A percentile compares a stretch with the other conserved stretches of the same genome.
These are phyloP conservation scores for Penicillium italicum DNA, from an alignment of 2,329 filamentous ascomycete species.

Conservation along the genomic window DNA sequence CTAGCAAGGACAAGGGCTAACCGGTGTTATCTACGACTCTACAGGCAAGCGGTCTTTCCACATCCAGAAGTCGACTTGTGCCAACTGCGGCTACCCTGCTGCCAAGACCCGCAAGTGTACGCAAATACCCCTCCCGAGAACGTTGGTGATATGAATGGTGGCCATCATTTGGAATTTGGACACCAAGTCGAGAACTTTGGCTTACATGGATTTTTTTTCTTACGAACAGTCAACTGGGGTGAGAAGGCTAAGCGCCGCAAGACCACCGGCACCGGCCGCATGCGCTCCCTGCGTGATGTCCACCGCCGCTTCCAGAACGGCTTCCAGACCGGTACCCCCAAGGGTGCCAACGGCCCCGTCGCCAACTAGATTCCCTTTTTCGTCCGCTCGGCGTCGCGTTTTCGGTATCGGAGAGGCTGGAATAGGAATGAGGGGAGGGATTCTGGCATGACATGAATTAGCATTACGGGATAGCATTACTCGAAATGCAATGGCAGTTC, in stretches of 20 bases:
- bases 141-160: slow-evolving; percentile 6
- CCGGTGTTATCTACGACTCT: slow-evolving; percentile 19
- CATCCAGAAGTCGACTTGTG: slow-evolving; percentile 99
- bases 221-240: slow-evolving; percentile 85
- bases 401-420: slow-evolving; percentile 39
- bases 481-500: slow-evolving; percentile 35
- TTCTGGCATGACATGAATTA: slow-evolving; percentile 39
- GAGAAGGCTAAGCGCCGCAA: slow-evolving; percentile 99
- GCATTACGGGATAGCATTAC: slow-evolving; percentile 33
- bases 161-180: slow-evolving; percentile 1
- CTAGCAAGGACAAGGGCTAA: slow-evolving; percentile 26
- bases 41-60: slow-evolving; percentile 93
- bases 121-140: slow-evolving; percentile 38
- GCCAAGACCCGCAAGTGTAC: slow-evolving; percentile 99
- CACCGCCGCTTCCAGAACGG: slow-evolving; percentile 95
- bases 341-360: slow-evolving; percentile 69
- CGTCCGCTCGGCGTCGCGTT: slow-evolving; percentile 34
- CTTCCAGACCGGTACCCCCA: slow-evolving; percentile 86
- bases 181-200: slow-evolving; percentile 16
- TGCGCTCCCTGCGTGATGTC: slow-evolving; percentile 90
- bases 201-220: slow-evolving; percentile 28
- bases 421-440: slow-evolving; percentile 29
- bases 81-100: slow-evolving; percentile 92
- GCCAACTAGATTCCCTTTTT: slow-evolving; percentile 40
- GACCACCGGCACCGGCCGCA: slow-evolving; percentile 95